Evolutionary conservation across 1,139 yeast genomes (phyloP), one percentile per base, ranked within the genome.

Genomic region (Pichia sp.): DNA sequence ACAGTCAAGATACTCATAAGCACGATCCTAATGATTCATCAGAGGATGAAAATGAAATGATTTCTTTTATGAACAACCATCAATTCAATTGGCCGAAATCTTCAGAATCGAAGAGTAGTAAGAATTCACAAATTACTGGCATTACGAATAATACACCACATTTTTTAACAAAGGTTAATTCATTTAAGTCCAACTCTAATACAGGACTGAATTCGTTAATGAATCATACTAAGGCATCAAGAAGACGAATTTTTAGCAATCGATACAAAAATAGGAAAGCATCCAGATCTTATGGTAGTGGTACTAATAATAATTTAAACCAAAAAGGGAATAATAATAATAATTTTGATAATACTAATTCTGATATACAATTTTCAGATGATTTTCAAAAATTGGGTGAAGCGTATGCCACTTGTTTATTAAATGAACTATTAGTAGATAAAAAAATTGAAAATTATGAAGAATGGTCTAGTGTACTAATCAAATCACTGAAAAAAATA

Each of bases 391-490:
- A 56, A 30, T 57, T 59, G 5, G 60, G 74, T 28, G 65, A 69
- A 33, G 49, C 49, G 22, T 76, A 75, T 53, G 64, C 70, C 1
- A 55, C 57, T 18, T 59, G 61, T 2, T 65, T 83, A 29, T 60
- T 83, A 29, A 64, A 61, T 14, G 97, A 91, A 60, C 74, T 85
- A 24, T 68, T 93, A 31, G 66, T 65, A 7, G 93, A 85, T 55
- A 85, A 82, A 53, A 77, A 72, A 37, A 66, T 83, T 41, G 71
- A 72, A 37, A 66, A 75, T 43, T 65, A 74, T 54, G 80, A 74
- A 25, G 72, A 68, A 22, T 80, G 88, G 88, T 62, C 69, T 6
- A 52, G 55, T 1, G 61, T 69, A 46, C 67, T 78, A 59, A 70
- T 65, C 28, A 65, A 66, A 7, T 67, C 76, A 3, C 55, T 80